Percentiles rank a stretch among this genome's conserved stretches.
phyloP scores from a whole-genome alignment of 2,329 filamentous ascomycete genomes.

The Paraphoma chrysanthemicola region DNA sequence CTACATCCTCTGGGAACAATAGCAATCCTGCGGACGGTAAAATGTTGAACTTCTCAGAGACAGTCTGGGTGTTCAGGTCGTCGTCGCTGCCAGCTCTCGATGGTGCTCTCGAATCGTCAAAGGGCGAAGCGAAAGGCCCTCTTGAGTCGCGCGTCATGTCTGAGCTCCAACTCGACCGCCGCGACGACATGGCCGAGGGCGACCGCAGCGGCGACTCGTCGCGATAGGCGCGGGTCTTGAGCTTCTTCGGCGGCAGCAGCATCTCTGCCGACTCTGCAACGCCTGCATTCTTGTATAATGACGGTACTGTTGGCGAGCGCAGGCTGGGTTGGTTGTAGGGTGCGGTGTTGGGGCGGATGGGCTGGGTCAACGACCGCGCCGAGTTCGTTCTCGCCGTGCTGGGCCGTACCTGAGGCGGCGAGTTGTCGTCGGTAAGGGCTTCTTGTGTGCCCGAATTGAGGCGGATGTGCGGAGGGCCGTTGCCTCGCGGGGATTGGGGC shows the following conservation, averaged over 20 bases:
- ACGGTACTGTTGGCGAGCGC: slow-evolving; percentile 30
- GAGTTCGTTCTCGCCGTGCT: slow-evolving; percentile 50
- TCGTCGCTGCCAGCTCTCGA: slow-evolving; percentile 70
- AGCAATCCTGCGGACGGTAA: slow-evolving; percentile 70
- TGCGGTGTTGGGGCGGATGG: slow-evolving; percentile 46
- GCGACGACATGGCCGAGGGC: slow-evolving; percentile 63
- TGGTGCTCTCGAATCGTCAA: slow-evolving; percentile 65
- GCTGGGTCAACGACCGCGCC: slow-evolving; percentile 54
- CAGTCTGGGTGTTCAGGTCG: slow-evolving; percentile 73
- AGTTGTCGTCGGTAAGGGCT: slow-evolving; percentile 50
- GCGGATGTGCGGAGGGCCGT: slow-evolving; percentile 65
- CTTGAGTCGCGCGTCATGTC: slow-evolving; percentile 63
- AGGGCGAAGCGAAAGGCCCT: slow-evolving; percentile 61
- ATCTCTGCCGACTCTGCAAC: slow-evolving; percentile 57
- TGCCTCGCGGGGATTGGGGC: slow-evolving; percentile 40
- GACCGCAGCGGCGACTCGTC: slow-evolving; percentile 60
- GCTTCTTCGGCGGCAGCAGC: slow-evolving; percentile 58
- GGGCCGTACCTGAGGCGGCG: slow-evolving; percentile 39
- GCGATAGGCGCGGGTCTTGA: slow-evolving; percentile 57
- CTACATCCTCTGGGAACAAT: slow-evolving; percentile 74
- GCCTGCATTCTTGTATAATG: slow-evolving; percentile 45
- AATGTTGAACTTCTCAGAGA: slow-evolving; percentile 77
- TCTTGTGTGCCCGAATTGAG: slow-evolving; percentile 68
- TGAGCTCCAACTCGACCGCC: slow-evolving; percentile 71
- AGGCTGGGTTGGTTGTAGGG: slow-evolving; percentile 28